phyloP scores from a whole-genome alignment of 768 basidiomycete genomes.

The Calvatia gigantea region DNA sequence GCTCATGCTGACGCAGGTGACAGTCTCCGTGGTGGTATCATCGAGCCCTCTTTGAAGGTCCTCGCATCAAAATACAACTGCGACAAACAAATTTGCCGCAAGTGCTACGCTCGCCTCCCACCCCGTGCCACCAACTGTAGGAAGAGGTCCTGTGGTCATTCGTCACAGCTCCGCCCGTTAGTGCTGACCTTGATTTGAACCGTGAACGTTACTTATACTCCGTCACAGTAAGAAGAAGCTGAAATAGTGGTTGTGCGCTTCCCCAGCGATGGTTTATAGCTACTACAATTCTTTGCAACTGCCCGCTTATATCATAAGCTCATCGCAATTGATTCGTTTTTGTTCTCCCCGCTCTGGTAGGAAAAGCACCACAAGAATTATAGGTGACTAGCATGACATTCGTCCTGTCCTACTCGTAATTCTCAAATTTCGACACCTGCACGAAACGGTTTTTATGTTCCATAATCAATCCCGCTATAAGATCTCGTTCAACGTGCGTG shows the following conservation, averaged over 20 bases:
- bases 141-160: constrained; percentile 90
- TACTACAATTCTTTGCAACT: constrained; percentile 5
- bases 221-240: constrained; percentile 88
- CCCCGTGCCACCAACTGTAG: constrained; percentile 99
- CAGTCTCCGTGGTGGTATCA: constrained; percentile 96
- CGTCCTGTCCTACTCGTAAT: not conserved
- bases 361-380: not conserved
- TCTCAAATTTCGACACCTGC: not conserved
- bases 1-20: not conserved
- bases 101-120: constrained; percentile 99
- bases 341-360: not conserved
- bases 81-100: constrained; percentile 99
- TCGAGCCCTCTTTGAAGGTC: constrained; percentile 97
- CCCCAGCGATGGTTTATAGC: constrained; percentile 11
- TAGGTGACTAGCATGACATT: not conserved
- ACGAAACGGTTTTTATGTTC: not conserved
- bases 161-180: constrained; percentile 87
- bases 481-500: not conserved
- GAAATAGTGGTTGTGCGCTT: constrained; percentile 56
- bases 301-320: constrained; percentile 7
- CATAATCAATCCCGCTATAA: constrained; percentile 1
- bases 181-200: constrained; percentile 26
- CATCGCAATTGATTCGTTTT: constrained; percentile 4
- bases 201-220: not conserved
- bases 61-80: constrained; percentile 98